phyloP scores from a whole-genome alignment of 1,139 yeast species.

The Torulaspora pretoriensis region DNA sequence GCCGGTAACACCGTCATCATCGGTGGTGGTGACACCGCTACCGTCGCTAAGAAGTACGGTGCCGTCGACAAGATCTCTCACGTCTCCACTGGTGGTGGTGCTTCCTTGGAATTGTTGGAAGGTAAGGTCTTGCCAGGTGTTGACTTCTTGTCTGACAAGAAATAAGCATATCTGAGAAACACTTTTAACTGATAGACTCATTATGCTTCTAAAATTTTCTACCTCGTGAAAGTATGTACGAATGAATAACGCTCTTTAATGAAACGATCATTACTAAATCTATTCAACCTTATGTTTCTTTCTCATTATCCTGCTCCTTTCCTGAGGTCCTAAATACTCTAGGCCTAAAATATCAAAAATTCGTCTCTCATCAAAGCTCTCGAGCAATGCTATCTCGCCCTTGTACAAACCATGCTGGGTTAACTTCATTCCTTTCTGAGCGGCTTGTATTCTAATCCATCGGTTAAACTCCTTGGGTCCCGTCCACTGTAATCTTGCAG shows the following conservation, averaged over 20 bases:
- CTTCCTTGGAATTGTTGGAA: conserved; percentile 93
- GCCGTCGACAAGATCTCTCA: conserved; percentile 92
- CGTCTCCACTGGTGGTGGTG: conserved; percentile 99
- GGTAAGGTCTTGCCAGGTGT: conserved; percentile 99
- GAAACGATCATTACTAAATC: conserved; percentile 13
- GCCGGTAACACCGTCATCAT: conserved; percentile 91
- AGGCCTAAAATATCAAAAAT: conserved; percentile 49
- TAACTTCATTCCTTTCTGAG: conserved; percentile 42
- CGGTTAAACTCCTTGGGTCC: conserved; percentile 58
- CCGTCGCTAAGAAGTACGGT: conserved; percentile 96
- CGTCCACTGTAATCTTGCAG: conserved; percentile 52
- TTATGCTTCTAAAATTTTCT: conserved; percentile 4
- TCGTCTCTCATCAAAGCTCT: conserved; percentile 44
- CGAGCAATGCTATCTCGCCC: conserved; percentile 38
- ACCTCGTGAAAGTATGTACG: conserved; percentile 7
- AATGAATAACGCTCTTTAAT: conserved; percentile 17
- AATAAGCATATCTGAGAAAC: conserved; percentile 23
- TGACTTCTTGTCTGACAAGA: conserved; percentile 74
- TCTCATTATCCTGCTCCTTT: conserved; percentile 32
- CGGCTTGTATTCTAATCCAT: conserved; percentile 46
- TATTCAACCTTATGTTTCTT: conserved; percentile 8
- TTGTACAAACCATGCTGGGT: conserved; percentile 49
- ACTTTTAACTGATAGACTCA: conserved; percentile 6
- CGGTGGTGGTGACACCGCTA: conserved; percentile 99
- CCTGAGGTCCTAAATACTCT: conserved; percentile 44